Conservation (phyloP, 2,329 filamentous ascomycete species). For the Sodiomyces alkalinus region DNA sequence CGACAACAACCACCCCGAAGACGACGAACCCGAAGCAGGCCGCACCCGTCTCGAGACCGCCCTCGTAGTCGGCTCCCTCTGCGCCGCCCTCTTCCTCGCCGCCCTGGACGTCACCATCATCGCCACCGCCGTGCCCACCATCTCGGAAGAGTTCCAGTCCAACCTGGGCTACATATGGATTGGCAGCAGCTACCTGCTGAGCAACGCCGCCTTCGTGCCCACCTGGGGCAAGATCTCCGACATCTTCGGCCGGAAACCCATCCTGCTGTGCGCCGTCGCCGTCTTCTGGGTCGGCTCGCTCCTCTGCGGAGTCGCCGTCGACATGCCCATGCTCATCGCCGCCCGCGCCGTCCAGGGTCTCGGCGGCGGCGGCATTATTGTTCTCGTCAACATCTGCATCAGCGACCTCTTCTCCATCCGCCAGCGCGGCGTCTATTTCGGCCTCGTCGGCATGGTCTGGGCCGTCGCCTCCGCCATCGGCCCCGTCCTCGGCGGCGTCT, state of each 20-base stretch:
- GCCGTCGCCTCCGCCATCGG: conserved; percentile 50
- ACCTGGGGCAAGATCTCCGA: conserved; percentile 54
- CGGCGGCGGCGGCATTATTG: conserved; percentile 34
- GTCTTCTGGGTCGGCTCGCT: conserved; percentile 38
- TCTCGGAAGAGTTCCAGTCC: conserved; percentile 41
- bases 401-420: conserved; percentile 36
- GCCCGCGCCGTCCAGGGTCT: conserved; percentile 34
- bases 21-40: conserved; percentile 15
- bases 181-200: conserved; percentile 57
- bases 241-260: conserved; percentile 41
- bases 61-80: conserved; percentile 7
- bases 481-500: conserved; percentile 47
- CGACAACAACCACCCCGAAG: too few relatives aligned
- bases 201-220: conserved; percentile 49
- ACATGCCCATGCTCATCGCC: conserved; percentile 30
- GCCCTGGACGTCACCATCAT: conserved; percentile 41
- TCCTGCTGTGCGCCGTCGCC: conserved; percentile 29
- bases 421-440: conserved; percentile 35
- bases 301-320: conserved; percentile 28
- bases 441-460: conserved; percentile 52
- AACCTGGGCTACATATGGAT: conserved; percentile 64
- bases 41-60: conserved; percentile 22
- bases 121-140: conserved; percentile 46
- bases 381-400: conserved; percentile 37
- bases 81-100: conserved; percentile 22